Conservation (phyloP, 208 protist genomes). For the Herpetomonas muscarum region DNA sequence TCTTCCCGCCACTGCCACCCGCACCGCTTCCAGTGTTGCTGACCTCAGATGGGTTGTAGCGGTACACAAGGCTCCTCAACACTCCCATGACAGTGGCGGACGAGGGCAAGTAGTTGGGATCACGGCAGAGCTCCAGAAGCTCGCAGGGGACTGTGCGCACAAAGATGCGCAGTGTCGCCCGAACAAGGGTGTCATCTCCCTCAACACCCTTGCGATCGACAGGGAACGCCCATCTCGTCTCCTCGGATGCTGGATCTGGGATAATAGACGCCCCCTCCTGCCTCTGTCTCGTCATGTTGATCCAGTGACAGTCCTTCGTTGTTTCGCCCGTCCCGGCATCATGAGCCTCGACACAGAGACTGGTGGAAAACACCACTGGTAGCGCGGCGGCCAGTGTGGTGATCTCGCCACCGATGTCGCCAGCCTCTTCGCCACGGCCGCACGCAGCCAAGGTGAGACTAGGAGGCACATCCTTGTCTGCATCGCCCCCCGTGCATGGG, state of each 20-base stretch:
- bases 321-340: neutral
- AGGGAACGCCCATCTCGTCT: no score
- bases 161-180: constrained; percentile 43
- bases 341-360: neutral
- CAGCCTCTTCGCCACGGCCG: neutral
- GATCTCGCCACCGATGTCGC: neutral
- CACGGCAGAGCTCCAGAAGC: constrained; percentile 31
- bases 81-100: constrained; percentile 33
- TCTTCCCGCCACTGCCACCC: neutral
- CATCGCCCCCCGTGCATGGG: no score
- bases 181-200: constrained; percentile 14
- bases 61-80: constrained; percentile 35
- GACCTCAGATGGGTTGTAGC: constrained; percentile 19
- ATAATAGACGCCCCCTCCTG: no score
- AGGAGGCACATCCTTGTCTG: no score
- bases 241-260: no score
- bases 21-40: neutral
- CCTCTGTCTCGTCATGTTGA: no score
- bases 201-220: constrained; percentile 5
- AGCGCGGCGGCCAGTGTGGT: neutral
- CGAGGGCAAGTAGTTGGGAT: constrained; percentile 29
- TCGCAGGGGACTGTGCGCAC: constrained; percentile 54
- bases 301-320: no score
- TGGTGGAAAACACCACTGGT: neutral
- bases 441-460: no score